Percentiles rank a stretch among this genome's conserved stretches.
phyloP scores from a whole-genome alignment of 2,329 filamentous ascomycete species.

The Aureobasidium sp. region DNA sequence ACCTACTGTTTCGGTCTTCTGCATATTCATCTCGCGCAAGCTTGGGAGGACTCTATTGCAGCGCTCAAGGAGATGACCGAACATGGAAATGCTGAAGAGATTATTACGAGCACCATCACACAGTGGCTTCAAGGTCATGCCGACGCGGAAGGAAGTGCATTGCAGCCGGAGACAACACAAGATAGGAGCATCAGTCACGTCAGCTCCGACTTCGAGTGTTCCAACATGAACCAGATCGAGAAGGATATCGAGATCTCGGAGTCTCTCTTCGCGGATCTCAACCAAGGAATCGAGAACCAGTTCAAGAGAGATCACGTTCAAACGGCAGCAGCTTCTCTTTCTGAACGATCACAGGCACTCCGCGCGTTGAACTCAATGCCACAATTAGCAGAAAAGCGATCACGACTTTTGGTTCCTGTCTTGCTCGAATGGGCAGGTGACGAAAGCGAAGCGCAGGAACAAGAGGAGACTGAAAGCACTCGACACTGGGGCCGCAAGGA shows the following conservation, averaged over 20 bases:
- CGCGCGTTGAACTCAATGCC: constrained; percentile 68
- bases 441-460: constrained; percentile 11
- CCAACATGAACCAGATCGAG: constrained; percentile 54
- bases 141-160: constrained; percentile 34
- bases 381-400: constrained; percentile 72
- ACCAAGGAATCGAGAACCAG: constrained; percentile 49
- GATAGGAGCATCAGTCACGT: constrained; percentile 18
- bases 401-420: constrained; percentile 73
- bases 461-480: background rate
- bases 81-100: constrained; percentile 60
- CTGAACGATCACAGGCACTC: constrained; percentile 67
- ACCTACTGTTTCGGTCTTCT: constrained; percentile 82
- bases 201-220: constrained; percentile 75
- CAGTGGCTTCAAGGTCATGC: constrained; percentile 53
- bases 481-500: constrained; percentile 63
- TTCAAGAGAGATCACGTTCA: constrained; percentile 58
- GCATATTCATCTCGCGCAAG: constrained; percentile 71
- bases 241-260: background rate
- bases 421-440: constrained; percentile 67
- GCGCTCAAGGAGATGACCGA: constrained; percentile 68
- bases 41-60: constrained; percentile 77
- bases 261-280: constrained; percentile 31
- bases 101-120: constrained; percentile 63
- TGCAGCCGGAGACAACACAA: constrained; percentile 10
- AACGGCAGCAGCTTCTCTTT: constrained; percentile 42